Evolutionary conservation across 2,329 filamentous ascomycete genomes (phyloP).

Genomic region (Parafenestella ontariensis): DNA sequence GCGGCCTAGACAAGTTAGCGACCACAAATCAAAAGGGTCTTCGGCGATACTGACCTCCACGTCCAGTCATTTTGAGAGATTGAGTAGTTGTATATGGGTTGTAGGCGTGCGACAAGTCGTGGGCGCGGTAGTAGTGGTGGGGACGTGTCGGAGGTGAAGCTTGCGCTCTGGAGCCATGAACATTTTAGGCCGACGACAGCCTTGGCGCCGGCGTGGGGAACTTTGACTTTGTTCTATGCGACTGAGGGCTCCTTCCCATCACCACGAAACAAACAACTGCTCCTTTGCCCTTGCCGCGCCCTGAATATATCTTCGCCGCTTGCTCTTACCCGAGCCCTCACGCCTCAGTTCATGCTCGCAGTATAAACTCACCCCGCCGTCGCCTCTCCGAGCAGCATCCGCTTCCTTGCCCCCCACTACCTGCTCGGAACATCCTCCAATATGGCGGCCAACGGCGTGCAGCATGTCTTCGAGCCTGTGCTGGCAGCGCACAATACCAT

Average conservation of each 20-base stretch:
- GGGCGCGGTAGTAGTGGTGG: conserved; percentile 14
- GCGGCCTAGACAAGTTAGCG: conserved; percentile 57
- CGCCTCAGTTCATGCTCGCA: conserved; percentile 31
- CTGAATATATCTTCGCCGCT: conserved; percentile 1
- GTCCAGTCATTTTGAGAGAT: conserved; percentile 38
- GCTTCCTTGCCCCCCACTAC: conserved; percentile 30
- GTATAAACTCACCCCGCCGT: conserved; percentile 34
- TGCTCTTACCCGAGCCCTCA: conserved; percentile 4
- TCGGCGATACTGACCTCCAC: conserved; percentile 36
- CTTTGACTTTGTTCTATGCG: conserved; percentile 35
- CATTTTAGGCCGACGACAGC: conserved; percentile 36
- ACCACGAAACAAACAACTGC: conserved; percentile 28
- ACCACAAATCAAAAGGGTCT: background rate
- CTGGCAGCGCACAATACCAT: conserved; percentile 90
- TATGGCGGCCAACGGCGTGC: conserved; percentile 73
- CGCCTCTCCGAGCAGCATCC: conserved; percentile 34
- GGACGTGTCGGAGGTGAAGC: conserved; percentile 22
- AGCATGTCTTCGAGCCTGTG: conserved; percentile 81
- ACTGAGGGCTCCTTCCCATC: conserved; percentile 27
- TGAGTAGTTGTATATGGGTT: conserved; percentile 5
- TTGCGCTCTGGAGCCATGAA: conserved; percentile 28
- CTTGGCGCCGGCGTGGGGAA: conserved; percentile 35
- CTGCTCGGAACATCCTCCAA: conserved; percentile 30
- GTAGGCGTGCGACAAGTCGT: conserved; percentile 5
- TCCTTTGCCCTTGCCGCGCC: conserved; percentile 8